phyloP scores from a whole-genome alignment of 129 eudicot species.

The Helichrysum umbraculigerum region DNA sequence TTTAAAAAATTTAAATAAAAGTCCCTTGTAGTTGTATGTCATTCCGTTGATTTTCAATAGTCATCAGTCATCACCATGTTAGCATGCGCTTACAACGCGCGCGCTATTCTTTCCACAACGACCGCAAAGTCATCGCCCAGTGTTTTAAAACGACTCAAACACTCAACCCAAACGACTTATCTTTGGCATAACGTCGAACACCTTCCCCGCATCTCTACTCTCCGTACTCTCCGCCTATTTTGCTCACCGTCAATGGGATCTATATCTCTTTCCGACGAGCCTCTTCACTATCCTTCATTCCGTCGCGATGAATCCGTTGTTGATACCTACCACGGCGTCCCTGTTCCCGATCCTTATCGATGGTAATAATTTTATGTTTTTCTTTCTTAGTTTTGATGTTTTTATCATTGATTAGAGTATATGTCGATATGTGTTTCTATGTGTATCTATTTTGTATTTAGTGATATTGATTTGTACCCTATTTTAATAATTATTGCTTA shows the following conservation, averaged over 20 bases:
- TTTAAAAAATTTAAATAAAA: too few relatives aligned
- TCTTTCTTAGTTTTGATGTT: neutral
- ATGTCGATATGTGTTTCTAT: slow-evolving; percentile 1
- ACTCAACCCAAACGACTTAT: neutral
- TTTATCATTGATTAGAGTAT: neutral
- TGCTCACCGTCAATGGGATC: slow-evolving; percentile 60
- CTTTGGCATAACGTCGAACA: slow-evolving; percentile 31
- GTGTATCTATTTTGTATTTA: neutral
- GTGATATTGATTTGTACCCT: neutral
- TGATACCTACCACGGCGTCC: slow-evolving; percentile 80
- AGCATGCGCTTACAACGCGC: slow-evolving; percentile 34
- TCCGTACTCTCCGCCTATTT: slow-evolving; percentile 24
- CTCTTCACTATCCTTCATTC: slow-evolving; percentile 55
- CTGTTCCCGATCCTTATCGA: slow-evolving; percentile 87
- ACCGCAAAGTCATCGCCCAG: slow-evolving; percentile 28
- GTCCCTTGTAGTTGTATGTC: too few relatives aligned
- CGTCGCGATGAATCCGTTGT: slow-evolving; percentile 88
- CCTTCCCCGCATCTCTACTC: slow-evolving; percentile 9
- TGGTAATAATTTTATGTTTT: slow-evolving; percentile 44
- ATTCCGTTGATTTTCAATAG: too few relatives aligned
- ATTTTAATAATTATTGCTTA: neutral
- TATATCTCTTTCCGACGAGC: slow-evolving; percentile 36
- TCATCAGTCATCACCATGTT: neutral
- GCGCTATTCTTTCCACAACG: slow-evolving; percentile 12
- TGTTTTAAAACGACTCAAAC: neutral